Conservation (phyloP, 2,329 filamentous ascomycete species). For the Pseudopyricularia cyperi region DNA sequence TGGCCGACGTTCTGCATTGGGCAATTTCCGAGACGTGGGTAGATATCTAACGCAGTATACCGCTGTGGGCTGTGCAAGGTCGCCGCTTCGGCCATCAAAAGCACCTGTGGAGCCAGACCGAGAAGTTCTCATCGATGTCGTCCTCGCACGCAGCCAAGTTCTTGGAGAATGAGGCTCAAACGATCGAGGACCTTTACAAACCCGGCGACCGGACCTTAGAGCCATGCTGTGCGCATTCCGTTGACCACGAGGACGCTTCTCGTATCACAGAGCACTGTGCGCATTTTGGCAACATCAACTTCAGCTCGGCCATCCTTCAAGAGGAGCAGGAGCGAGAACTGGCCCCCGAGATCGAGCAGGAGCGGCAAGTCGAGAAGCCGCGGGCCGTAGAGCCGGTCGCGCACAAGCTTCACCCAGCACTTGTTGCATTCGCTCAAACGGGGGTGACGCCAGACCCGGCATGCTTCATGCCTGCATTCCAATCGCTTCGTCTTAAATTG, state of each 20-base stretch:
- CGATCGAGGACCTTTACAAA: conserved; percentile 36
- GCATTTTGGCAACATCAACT: background rate
- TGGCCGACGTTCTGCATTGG: conserved; percentile 47
- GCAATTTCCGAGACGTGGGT: conserved; percentile 38
- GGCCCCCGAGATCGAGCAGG: conserved; percentile 48
- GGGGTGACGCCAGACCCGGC: conserved; percentile 16
- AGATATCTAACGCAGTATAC: conserved; percentile 28
- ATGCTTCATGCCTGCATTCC: conserved; percentile 32
- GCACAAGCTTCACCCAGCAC: conserved; percentile 28
- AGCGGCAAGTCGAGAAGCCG: conserved; percentile 41
- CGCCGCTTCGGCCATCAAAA: conserved; percentile 30
- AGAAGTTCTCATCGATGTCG: conserved; percentile 8
- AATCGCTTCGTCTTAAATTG: conserved; percentile 21
- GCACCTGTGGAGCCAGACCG: conserved; percentile 17
- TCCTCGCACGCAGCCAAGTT: conserved; percentile 19
- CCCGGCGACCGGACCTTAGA: conserved; percentile 12
- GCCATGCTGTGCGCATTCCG: background rate
- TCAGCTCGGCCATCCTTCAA: conserved; percentile 10
- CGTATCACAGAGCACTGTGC: background rate
- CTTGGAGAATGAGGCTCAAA: conserved; percentile 41
- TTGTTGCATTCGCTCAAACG: conserved; percentile 24
- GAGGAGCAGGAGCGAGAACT: conserved; percentile 62
- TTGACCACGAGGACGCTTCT: background rate
- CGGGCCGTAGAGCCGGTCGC: conserved; percentile 18
- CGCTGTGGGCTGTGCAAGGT: conserved; percentile 50